Base-by-base conservation (phyloP, 768 basidiomycete genomes). In the Lanmaoa rubissima region DNA sequence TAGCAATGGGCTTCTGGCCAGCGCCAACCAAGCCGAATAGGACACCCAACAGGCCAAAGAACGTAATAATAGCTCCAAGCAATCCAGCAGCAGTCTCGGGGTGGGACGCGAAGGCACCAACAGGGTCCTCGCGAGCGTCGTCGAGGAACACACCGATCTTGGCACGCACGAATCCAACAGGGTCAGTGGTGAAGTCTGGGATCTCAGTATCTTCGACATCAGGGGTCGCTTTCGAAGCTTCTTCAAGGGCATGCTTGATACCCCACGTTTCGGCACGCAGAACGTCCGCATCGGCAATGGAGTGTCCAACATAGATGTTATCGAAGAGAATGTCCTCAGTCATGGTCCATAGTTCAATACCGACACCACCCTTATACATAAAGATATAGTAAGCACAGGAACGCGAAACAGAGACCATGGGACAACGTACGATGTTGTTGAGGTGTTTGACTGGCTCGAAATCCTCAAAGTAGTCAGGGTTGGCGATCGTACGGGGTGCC, bases 261-360 rank as follows among this genome's bases (percentile, higher is more conserved):
- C 85, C 84, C 75, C 90, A 99, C n/a, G 94, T 92, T 76, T 95
- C 92, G 16, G 78, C 75, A 54, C 94, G 92, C 63, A 99, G 75
- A 12, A 77, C 74, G 73, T 90, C 85, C 60, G 97, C 97, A 58
- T 96, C 93, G 39, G 85, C 84, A 55, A 84, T 69, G 19, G 94
- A 95, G 79, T 94, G 88, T 57, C 94, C 94, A 56, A 99, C 74
- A 78, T 94, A 98, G 69, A 99, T 85, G 78, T 93, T 94, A 75
- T 92, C 86, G 72, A 94, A 95, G 64, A 94, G 81, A 65, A 94
- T 94, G 69, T 92, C 88, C 74, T 91, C 91, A 42, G 95, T 96
- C 97, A 98, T 99, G 45, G 96, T 96, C 97, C 97, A 99, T 65
- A 98, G 86, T 75, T 99, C 97, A 63, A 98, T 95, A 68, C 95